Evolutionary conservation across 768 basidiomycete genomes (phyloP).

Genomic region (Kwoniella dejecticola): DNA sequence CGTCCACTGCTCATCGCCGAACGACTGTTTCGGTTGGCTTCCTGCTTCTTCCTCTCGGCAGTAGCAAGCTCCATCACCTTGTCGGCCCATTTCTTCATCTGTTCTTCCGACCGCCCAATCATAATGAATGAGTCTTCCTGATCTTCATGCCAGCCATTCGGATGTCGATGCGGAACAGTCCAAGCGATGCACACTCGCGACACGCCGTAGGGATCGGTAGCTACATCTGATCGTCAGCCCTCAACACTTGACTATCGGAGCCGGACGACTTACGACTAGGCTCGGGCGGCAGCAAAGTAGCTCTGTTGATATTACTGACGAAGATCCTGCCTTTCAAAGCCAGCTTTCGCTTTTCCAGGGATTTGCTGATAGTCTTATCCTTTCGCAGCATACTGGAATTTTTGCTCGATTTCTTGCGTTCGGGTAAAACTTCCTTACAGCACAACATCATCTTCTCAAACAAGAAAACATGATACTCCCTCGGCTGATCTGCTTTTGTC

Average conservation of each 20-base stretch:
- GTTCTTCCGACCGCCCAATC: slow-evolving; percentile 88
- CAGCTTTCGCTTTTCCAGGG: slow-evolving; percentile 75
- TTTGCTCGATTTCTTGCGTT: slow-evolving; percentile 68
- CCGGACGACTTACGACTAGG: slow-evolving; percentile 61
- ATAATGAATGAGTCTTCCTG: slow-evolving; percentile 84
- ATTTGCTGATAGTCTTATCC: slow-evolving; percentile 61
- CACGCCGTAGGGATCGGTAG: slow-evolving; percentile 24
- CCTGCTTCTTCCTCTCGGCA: slow-evolving; percentile 57
- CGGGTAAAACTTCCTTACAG: slow-evolving; percentile 82
- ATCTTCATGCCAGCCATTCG: slow-evolving; percentile 26
- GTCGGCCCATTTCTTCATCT: slow-evolving; percentile 87
- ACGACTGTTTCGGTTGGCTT: slow-evolving; percentile 57
- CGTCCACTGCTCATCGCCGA: slow-evolving; percentile 41
- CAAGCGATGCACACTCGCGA: slow-evolving; percentile 19
- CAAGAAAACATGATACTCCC: slow-evolving; percentile 97
- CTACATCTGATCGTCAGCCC: slow-evolving; percentile 1
- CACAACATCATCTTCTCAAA: slow-evolving; percentile 99
- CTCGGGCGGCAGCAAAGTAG: slow-evolving; percentile 64
- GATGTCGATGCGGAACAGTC: slow-evolving; percentile 29
- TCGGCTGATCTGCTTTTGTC: slow-evolving; percentile 91
- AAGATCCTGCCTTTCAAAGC: slow-evolving; percentile 95
- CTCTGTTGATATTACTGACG: slow-evolving; percentile 89
- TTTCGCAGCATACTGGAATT: slow-evolving; percentile 88
- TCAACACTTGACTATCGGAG: neutral
- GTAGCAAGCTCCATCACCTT: slow-evolving; percentile 81